A percentile compares a stretch with the other conserved stretches of the same genome.
phyloP scores from a whole-genome alignment of 768 basidiomycete genomes.

The Russula earlei region DNA sequence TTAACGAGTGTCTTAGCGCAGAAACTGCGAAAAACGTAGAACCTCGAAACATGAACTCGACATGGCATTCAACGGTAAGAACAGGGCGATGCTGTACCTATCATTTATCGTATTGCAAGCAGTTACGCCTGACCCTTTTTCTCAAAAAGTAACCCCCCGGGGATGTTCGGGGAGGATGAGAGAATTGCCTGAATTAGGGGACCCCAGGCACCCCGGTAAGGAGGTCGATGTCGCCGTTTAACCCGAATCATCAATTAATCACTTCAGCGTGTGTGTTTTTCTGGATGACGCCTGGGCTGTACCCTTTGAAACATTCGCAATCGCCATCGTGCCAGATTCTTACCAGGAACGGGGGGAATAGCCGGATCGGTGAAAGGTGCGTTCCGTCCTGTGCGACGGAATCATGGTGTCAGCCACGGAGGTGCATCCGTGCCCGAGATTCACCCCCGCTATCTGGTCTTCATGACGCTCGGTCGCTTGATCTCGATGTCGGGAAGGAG shows the following conservation, averaged over 20 bases:
- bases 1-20: no score
- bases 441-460: neutral
- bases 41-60: neutral
- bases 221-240: neutral
- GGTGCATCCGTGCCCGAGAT: neutral
- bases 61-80: neutral
- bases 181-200: neutral
- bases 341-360: conserved; percentile 3
- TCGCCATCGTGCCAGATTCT: neutral
- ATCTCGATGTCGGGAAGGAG: neutral
- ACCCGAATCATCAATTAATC: neutral
- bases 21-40: neutral
- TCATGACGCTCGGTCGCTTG: neutral
- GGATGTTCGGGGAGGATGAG: conserved; percentile 7
- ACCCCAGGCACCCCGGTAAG: conserved; percentile 10
- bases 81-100: neutral
- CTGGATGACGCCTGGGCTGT: no score
- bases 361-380: neutral
- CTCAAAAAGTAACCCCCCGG: neutral
- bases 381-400: neutral
- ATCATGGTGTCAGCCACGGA: neutral
- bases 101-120: no score
- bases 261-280: no score
- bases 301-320: neutral
- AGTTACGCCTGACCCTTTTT: neutral